These are phyloP conservation scores for Torrubiella hemipterigena DNA, from an alignment of 2,329 filamentous ascomycete species.

Conservation along the genomic window DNA sequence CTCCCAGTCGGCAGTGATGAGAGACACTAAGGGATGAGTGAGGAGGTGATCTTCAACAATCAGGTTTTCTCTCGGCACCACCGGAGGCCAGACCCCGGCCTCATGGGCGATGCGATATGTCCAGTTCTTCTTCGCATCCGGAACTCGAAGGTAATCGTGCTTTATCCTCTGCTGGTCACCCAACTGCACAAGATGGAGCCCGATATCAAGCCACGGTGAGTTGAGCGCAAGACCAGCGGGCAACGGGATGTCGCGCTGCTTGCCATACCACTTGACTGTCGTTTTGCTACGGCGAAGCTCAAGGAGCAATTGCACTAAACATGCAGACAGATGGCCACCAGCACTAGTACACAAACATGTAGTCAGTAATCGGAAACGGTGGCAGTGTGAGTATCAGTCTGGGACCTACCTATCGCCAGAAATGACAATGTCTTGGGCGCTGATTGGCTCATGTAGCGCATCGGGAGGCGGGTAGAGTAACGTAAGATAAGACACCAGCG, in stretches of 20 bases:
- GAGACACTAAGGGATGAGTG: conserved; percentile 56
- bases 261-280: conserved; percentile 48
- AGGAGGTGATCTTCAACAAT: conserved; percentile 43
- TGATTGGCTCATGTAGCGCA: conserved; percentile 47
- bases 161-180: conserved; percentile 10
- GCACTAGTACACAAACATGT: conserved; percentile 32
- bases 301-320: conserved; percentile 56
- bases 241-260: conserved; percentile 44
- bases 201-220: conserved; percentile 63
- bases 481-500: conserved; percentile 51
- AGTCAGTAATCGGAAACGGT: background rate
- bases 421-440: conserved; percentile 49
- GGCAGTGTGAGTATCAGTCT: background rate
- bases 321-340: conserved; percentile 58
- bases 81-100: conserved; percentile 46
- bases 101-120: too few species aligned
- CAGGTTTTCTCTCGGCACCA: conserved; percentile 38
- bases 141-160: conserved; percentile 37
- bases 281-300: conserved; percentile 39
- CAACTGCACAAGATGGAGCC: conserved; percentile 33
- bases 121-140: conserved; percentile 17
- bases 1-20: conserved; percentile 46
- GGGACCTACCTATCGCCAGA: too few species aligned
- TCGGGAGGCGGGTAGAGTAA: conserved; percentile 53
- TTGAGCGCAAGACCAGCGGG: conserved; percentile 52